phyloP scores from a whole-genome alignment of 2,329 filamentous ascomycete species.

The Scedosporium dehoogii region DNA sequence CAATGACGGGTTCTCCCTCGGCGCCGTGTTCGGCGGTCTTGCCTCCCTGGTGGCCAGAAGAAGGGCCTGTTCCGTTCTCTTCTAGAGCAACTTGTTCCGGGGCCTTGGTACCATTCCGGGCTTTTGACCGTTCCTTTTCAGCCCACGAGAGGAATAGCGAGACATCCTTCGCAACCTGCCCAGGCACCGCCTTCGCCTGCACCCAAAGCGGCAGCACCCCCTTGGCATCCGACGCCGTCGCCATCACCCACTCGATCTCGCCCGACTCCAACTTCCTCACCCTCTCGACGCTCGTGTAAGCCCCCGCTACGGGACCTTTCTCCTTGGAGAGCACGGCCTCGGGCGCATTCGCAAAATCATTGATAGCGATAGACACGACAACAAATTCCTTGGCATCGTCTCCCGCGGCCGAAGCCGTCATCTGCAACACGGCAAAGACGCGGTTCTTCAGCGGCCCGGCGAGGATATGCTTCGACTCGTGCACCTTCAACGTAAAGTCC shows the following conservation, averaged over 20 bases:
- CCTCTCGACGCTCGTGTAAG: constrained; percentile 57
- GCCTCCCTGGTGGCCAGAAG: not conserved
- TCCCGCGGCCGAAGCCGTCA: constrained; percentile 33
- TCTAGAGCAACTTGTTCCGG: not conserved
- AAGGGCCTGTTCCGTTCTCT: not conserved
- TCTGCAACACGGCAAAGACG: constrained; percentile 56
- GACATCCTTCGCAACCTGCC: constrained; percentile 60
- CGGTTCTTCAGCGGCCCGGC: constrained; percentile 51
- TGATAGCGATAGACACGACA: constrained; percentile 46
- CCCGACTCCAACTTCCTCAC: constrained; percentile 34
- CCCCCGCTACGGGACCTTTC: constrained; percentile 41
- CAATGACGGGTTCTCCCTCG: too few relatives aligned
- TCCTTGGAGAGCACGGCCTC: constrained; percentile 56
- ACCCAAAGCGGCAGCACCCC: constrained; percentile 56
- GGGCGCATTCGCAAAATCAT: constrained; percentile 25
- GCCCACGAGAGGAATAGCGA: constrained; percentile 58
- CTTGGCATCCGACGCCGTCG: constrained; percentile 60
- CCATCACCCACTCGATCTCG: constrained; percentile 66
- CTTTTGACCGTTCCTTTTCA: constrained; percentile 28
- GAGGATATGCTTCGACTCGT: constrained; percentile 58
- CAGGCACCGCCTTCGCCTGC: constrained; percentile 54
- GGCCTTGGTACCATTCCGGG: not conserved
- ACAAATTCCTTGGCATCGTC: constrained; percentile 37
- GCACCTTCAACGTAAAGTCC: constrained; percentile 38
- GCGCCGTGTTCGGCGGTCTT: not conserved